A percentile compares a stretch with the other conserved stretches of the same genome.
Conservation (phyloP, 495 filamentous ascomycete genomes). For the Chaetomium fimeti region DNA sequence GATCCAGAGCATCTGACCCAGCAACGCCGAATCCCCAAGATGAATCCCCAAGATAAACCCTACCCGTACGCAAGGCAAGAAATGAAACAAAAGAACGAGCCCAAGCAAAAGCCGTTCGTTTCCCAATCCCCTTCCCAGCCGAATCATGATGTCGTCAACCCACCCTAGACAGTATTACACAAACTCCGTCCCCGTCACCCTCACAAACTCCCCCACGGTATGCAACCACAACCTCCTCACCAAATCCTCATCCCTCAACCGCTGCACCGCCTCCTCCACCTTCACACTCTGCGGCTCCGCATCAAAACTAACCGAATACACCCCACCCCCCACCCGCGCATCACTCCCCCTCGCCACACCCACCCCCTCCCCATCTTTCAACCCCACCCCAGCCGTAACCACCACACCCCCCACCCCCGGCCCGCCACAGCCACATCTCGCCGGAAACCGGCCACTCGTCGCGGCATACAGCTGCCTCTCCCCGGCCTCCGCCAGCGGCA, state of each 20-base stretch:
- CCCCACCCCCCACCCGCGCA: constrained; percentile 51
- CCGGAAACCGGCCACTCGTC: constrained; percentile 52
- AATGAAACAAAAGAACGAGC: not conserved
- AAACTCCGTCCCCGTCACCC: constrained; percentile 36
- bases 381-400: constrained; percentile 32
- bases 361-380: constrained; percentile 27
- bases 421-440: constrained; percentile 15
- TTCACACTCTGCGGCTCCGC: constrained; percentile 40
- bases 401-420: not conserved
- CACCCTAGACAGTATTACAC: not conserved
- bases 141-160: constrained; percentile 10
- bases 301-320: constrained; percentile 51
- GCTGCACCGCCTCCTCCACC: constrained; percentile 39
- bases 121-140: not conserved
- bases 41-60: not conserved
- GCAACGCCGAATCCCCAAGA: not conserved
- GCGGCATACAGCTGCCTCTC: constrained; percentile 56
- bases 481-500: constrained; percentile 46
- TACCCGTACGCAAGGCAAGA: not conserved
- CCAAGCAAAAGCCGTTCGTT: not conserved
- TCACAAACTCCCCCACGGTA: constrained; percentile 48
- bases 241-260: constrained; percentile 44
- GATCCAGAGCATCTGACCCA: not conserved
- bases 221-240: constrained; percentile 50
- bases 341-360: constrained; percentile 42